A percentile compares a stretch with the other conserved stretches of the same genome.
Conservation (phyloP, 768 basidiomycete genomes). For the Naganishia onofrii region DNA sequence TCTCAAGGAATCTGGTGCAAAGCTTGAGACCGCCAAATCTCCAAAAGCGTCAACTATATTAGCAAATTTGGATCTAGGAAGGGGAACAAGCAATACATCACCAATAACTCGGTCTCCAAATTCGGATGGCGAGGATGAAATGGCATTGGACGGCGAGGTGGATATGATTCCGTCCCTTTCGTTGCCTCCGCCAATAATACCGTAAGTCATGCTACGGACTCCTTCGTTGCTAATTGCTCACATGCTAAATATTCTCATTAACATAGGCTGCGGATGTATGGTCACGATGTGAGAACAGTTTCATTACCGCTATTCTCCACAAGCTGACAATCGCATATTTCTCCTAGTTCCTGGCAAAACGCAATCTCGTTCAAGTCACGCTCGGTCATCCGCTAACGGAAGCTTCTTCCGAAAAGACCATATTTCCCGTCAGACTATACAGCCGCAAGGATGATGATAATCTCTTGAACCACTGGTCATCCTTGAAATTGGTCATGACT, state of each 20-base stretch:
- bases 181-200: conserved; percentile 96
- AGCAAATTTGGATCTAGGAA: conserved; percentile 32
- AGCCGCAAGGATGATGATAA: conserved; percentile 52
- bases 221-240: neutral
- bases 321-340: conserved; percentile 1
- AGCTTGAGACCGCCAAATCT: conserved; percentile 28
- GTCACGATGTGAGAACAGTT: conserved; percentile 63
- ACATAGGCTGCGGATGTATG: conserved; percentile 74
- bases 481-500: conserved; percentile 93
- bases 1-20: conserved; percentile 43
- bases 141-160: conserved; percentile 60
- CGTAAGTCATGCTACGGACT: conserved; percentile 56
- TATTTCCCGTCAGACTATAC: conserved; percentile 58
- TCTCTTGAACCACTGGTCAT: conserved; percentile 57
- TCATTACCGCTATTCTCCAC: neutral
- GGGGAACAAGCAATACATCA: conserved; percentile 20
- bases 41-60: conserved; percentile 29
- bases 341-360: conserved; percentile 71
- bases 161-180: conserved; percentile 93
- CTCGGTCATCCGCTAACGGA: conserved; percentile 66
- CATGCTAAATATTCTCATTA: neutral
- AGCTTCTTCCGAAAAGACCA: conserved; percentile 44
- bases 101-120: conserved; percentile 41
- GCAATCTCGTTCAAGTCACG: conserved; percentile 77
- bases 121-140: conserved; percentile 55